Conservation (phyloP, 169 alveolate genomes). For the Plasmodium reichenowi region DNA sequence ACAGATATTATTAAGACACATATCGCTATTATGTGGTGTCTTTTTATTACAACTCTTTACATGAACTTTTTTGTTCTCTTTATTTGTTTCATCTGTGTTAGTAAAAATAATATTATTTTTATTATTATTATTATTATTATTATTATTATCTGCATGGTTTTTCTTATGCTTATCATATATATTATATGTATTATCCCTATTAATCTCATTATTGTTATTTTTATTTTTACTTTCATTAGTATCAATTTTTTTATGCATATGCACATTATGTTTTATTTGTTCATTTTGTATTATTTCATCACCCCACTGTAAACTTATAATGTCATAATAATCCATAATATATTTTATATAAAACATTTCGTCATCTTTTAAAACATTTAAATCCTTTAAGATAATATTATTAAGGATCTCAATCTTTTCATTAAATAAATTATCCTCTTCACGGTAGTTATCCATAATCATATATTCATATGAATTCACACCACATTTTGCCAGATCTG, state of each 20-base stretch:
- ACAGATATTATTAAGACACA: background rate
- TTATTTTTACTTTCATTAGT: background rate
- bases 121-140: background rate
- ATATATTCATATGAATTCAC: constrained; percentile 37
- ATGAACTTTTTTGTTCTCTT: background rate
- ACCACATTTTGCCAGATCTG: constrained; percentile 75
- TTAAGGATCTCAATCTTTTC: constrained; percentile 13
- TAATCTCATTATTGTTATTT: background rate
- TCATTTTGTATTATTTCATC: constrained; percentile 31
- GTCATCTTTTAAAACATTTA: constrained; percentile 43
- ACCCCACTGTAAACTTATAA: constrained; percentile 42
- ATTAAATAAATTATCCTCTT: constrained; percentile 1
- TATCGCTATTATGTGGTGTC: background rate
- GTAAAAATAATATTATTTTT: background rate
- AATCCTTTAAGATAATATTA: constrained; percentile 29
- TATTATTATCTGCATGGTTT: background rate
- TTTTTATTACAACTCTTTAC: constrained; percentile 1
- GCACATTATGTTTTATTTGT: background rate
- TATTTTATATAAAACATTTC: constrained; percentile 45
- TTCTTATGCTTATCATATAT: background rate
- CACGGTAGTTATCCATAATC: constrained; percentile 21
- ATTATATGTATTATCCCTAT: background rate
- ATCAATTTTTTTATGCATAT: background rate
- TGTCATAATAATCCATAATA: constrained; percentile 65
- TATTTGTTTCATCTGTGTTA: background rate